phyloP scores from a whole-genome alignment of 2,329 filamentous ascomycete species.

The Pseudogymnoascus sp. region DNA sequence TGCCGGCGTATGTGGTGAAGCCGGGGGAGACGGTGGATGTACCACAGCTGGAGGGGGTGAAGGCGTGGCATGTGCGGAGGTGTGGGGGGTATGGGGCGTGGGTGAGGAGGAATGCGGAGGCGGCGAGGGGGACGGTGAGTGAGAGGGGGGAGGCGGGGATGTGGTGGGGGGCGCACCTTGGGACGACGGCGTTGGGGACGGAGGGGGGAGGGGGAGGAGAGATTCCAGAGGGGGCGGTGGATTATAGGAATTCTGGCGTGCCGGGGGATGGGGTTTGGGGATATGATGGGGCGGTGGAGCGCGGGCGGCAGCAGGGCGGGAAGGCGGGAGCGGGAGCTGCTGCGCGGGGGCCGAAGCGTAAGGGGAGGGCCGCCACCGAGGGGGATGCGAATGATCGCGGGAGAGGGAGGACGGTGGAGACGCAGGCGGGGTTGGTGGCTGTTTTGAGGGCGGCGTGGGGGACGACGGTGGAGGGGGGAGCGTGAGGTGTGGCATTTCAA shows the following conservation, averaged over 20 bases:
- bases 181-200: slow-evolving; percentile 23
- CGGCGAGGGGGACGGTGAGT: slow-evolving; percentile 64
- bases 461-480: slow-evolving; percentile 26
- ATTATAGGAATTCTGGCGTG: slow-evolving; percentile 45
- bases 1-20: slow-evolving; percentile 34
- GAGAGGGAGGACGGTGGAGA: slow-evolving; percentile 78
- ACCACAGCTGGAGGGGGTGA: slow-evolving; percentile 11
- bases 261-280: slow-evolving; percentile 38
- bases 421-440: slow-evolving; percentile 72
- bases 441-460: slow-evolving; percentile 69
- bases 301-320: neutral
- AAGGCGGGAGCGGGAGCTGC: slow-evolving; percentile 1
- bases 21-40: slow-evolving; percentile 23
- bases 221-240: slow-evolving; percentile 36
- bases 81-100: slow-evolving; percentile 64
- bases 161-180: slow-evolving; percentile 67
- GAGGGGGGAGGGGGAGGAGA: slow-evolving; percentile 21
- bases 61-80: slow-evolving; percentile 43
- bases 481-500: neutral
- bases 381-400: slow-evolving; percentile 67
- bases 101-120: slow-evolving; percentile 67
- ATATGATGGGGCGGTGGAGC: neutral
- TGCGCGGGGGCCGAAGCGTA: neutral
- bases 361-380: slow-evolving; percentile 11
- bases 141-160: slow-evolving; percentile 63